Evolutionary conservation across 2,329 filamentous ascomycete genomes (phyloP).

Genomic region (Botryotinia narcissicola): DNA sequence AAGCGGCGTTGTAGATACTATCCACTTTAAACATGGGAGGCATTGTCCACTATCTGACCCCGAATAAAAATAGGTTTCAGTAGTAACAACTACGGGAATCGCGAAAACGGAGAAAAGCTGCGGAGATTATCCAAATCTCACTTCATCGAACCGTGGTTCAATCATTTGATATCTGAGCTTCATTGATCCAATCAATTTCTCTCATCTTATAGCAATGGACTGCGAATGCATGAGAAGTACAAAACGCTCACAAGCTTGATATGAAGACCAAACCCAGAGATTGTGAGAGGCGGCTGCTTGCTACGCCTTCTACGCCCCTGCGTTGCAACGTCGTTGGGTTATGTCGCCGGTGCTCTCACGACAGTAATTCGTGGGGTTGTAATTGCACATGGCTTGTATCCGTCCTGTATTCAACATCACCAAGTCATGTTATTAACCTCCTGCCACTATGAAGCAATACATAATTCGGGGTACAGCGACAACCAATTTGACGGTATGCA

Average conservation of each 20-base stretch:
- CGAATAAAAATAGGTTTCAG: conserved; percentile 15
- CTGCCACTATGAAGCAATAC: conserved; percentile 9
- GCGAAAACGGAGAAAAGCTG: conserved; percentile 18
- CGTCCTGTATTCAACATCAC: conserved; percentile 12
- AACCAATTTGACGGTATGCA: conserved; percentile 2
- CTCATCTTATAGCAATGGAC: conserved; percentile 12
- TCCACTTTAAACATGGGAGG: conserved; percentile 12
- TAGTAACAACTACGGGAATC: conserved; percentile 7
- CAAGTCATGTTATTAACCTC: conserved; percentile 17
- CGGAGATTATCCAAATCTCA: conserved; percentile 19
- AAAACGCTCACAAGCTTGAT: conserved; percentile 18
- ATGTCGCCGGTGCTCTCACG: conserved; percentile 14
- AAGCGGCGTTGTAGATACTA: conserved; percentile 14
- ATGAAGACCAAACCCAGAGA: conserved; percentile 2
- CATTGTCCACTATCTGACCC: conserved; percentile 15
- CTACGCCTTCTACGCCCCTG: conserved; percentile 16
- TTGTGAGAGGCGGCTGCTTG: conserved; percentile 14
- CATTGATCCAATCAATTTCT: conserved; percentile 13
- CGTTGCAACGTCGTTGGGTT: conserved; percentile 18
- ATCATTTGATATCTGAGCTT: conserved; percentile 11
- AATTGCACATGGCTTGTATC: conserved; percentile 18
- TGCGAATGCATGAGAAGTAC: conserved; percentile 6
- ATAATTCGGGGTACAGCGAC: conserved; percentile 13
- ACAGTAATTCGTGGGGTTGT: conserved; percentile 16
- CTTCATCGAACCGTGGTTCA: conserved; percentile 8